phyloP scores from a whole-genome alignment of 805 yeast genomes.

The Yarrowia yakushimensis region DNA sequence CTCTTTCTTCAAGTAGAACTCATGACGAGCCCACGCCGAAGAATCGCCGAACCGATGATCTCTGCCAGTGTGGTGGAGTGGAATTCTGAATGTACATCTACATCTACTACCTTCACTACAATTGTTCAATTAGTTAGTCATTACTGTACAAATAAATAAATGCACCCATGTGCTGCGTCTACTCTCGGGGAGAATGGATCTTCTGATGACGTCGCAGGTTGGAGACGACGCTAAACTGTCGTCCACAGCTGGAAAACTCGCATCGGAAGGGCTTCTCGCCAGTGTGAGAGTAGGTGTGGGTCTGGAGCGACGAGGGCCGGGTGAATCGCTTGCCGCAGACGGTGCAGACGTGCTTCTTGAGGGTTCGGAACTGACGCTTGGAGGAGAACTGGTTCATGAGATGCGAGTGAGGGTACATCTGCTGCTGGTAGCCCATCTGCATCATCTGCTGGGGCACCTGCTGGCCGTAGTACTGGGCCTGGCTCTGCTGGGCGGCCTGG shows the following conservation, averaged over 20 bases:
- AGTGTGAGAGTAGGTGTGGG: constrained; percentile 78
- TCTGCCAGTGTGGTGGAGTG: no score
- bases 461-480: constrained; percentile 10
- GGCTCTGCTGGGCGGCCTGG: constrained; percentile 7
- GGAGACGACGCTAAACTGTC: constrained; percentile 70
- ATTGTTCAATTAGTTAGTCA: constrained; percentile 1
- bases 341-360: constrained; percentile 37
- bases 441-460: constrained; percentile 23
- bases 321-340: constrained; percentile 76
- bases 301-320: constrained; percentile 77
- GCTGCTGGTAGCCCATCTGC: constrained; percentile 17
- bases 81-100: no score
- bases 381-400: constrained; percentile 16
- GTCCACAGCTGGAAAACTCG: constrained; percentile 65
- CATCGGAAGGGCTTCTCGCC: constrained; percentile 73
- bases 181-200: constrained; percentile 45
- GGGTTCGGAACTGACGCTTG: constrained; percentile 22
- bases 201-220: constrained; percentile 81
- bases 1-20: no score
- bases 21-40: no score
- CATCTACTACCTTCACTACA: no score
- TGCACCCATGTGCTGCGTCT: not conserved
- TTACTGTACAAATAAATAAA: constrained; percentile 22
- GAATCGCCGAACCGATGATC: no score
- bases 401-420: constrained; percentile 23